Evolutionary conservation across 2,329 filamentous ascomycete genomes (phyloP).

Genomic region (Pseudocercospora vitis): DNA sequence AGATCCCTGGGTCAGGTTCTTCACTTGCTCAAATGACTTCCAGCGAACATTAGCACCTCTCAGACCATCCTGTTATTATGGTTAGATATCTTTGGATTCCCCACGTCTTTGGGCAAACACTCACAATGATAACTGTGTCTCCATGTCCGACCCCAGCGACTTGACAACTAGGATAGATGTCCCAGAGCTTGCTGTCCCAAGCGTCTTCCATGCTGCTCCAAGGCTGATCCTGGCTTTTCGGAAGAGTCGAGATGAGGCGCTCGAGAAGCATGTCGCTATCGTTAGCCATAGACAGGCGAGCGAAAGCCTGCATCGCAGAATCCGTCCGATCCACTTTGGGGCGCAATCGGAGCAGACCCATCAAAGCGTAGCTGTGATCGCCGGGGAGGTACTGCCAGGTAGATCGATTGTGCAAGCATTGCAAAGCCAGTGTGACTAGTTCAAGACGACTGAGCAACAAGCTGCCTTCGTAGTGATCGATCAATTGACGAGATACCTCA

Average conservation of each 20-base stretch:
- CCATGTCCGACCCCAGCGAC: conserved; percentile 45
- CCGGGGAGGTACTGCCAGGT: conserved; percentile 42
- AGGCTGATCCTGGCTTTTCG: conserved; percentile 35
- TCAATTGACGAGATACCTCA: conserved; percentile 42
- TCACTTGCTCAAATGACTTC: conserved; percentile 44
- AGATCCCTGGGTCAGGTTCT: conserved; percentile 9
- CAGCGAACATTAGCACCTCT: conserved; percentile 46
- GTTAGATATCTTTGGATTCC: background rate
- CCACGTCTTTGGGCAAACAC: background rate
- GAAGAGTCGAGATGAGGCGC: conserved; percentile 47
- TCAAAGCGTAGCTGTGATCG: conserved; percentile 49
- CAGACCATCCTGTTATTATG: conserved; percentile 38
- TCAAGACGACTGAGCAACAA: conserved; percentile 45
- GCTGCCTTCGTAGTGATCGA: conserved; percentile 50
- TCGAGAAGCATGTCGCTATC: conserved; percentile 49
- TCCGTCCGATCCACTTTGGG: conserved; percentile 44
- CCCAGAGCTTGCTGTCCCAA: conserved; percentile 47
- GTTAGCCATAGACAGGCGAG: conserved; percentile 49
- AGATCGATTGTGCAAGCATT: conserved; percentile 44
- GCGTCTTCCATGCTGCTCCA: conserved; percentile 47
- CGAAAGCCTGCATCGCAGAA: conserved; percentile 50
- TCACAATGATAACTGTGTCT: conserved; percentile 44
- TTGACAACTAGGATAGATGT: conserved; percentile 46
- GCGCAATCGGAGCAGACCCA: conserved; percentile 47
- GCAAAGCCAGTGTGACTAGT: conserved; percentile 43